A percentile compares a stretch with the other conserved stretches of the same genome.
phyloP scores from a whole-genome alignment of 2,329 filamentous ascomycete genomes.

The Pestalotiopsis sp. region DNA sequence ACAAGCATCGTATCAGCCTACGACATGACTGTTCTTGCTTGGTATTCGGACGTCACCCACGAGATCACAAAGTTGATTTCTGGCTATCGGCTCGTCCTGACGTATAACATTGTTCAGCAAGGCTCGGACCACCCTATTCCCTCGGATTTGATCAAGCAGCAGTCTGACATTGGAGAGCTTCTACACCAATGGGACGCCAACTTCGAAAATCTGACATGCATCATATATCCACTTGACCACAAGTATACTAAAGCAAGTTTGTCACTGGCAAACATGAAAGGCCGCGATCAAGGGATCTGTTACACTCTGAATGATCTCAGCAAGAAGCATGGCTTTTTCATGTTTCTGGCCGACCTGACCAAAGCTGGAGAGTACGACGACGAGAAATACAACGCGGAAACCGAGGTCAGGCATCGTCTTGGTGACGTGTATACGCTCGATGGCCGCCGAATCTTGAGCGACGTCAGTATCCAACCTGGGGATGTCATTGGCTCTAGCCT shows the following conservation, averaged over 20 bases:
- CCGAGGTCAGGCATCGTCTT: slow-evolving; percentile 11
- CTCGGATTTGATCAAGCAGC: slow-evolving; percentile 17
- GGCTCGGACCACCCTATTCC: slow-evolving; percentile 15
- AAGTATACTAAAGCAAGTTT: slow-evolving; percentile 25
- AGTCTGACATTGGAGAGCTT: neutral
- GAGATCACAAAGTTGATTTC: slow-evolving; percentile 44
- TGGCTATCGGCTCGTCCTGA: slow-evolving; percentile 48
- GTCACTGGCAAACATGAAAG: slow-evolving; percentile 25
- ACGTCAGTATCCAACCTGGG: neutral
- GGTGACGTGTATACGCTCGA: slow-evolving; percentile 13
- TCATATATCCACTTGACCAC: slow-evolving; percentile 25
- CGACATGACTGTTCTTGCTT: slow-evolving; percentile 33
- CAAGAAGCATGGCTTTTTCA: slow-evolving; percentile 14
- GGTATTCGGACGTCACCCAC: slow-evolving; percentile 52
- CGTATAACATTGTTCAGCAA: slow-evolving; percentile 49
- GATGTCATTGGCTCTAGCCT: slow-evolving; percentile 18
- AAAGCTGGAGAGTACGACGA: slow-evolving; percentile 9
- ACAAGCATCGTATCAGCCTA: slow-evolving; percentile 33
- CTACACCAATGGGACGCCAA: slow-evolving; percentile 17
- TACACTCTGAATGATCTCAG: slow-evolving; percentile 19
- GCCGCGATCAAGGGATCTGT: slow-evolving; percentile 21
- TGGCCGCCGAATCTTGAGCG: slow-evolving; percentile 1
- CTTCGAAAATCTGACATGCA: neutral
- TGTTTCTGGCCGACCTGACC: slow-evolving; percentile 24
- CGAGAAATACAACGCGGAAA: neutral